A percentile compares a stretch with the other conserved stretches of the same genome.
These are phyloP conservation scores for Chrysoporthe cubensis DNA, from an alignment of 2,329 filamentous ascomycete genomes.

Conservation along the genomic window DNA sequence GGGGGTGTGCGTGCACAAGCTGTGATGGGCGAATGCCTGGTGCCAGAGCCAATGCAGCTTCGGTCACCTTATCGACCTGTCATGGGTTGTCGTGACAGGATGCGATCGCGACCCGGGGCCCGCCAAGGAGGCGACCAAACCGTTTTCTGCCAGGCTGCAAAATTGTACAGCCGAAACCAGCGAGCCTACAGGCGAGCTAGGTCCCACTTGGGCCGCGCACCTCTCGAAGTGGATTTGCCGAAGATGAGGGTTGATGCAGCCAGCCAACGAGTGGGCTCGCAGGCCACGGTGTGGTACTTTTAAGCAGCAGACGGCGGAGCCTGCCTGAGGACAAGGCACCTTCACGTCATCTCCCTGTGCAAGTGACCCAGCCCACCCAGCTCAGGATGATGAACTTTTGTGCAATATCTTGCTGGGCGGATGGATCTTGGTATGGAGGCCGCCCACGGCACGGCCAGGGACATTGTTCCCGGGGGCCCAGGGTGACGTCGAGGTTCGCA, in stretches of 20 bases:
- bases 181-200: constrained; percentile 2
- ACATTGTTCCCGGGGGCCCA: not conserved
- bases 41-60: constrained; percentile 1
- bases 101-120: not conserved
- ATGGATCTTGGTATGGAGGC: constrained; percentile 3
- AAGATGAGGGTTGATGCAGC: constrained; percentile 8
- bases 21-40: not conserved
- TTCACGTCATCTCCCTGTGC: constrained; percentile 10
- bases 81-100: constrained; percentile 2
- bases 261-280: not conserved
- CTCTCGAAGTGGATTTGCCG: constrained; percentile 2
- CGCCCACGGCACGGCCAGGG: not conserved
- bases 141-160: constrained; percentile 5
- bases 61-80: constrained; percentile 2
- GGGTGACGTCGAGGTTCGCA: not conserved
- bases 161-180: constrained; percentile 16
- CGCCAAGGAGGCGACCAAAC: not conserved
- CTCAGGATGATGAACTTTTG: not conserved
- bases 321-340: constrained; percentile 4
- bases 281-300: constrained; percentile 3
- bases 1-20: not conserved
- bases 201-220: constrained; percentile 1
- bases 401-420: too few species aligned
- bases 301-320: not conserved
- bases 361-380: not conserved